A percentile compares a stretch with the other conserved stretches of the same genome.
phyloP scores from a whole-genome alignment of 2,329 filamentous ascomycete genomes.

The Epichloe sylvatica region DNA sequence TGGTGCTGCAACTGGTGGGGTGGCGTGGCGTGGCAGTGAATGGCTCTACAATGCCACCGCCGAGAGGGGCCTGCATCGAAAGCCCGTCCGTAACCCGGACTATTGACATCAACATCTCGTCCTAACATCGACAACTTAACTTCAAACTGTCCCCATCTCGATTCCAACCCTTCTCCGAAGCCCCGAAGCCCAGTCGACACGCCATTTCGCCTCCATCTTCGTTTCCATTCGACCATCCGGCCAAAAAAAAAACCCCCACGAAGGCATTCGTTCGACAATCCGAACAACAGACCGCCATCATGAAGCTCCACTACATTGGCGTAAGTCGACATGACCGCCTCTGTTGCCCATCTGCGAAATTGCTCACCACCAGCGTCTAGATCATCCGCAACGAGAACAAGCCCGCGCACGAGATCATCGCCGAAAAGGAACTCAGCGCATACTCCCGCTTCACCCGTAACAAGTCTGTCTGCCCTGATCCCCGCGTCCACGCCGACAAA shows the following conservation, averaged over 20 bases:
- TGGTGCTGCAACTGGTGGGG: neutral
- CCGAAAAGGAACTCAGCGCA: slow-evolving; percentile 62
- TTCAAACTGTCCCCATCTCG: no score
- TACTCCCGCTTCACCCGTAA: slow-evolving; percentile 69
- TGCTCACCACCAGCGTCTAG: slow-evolving; percentile 29
- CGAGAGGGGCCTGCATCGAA: no score
- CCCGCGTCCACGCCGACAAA: neutral
- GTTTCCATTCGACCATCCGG: neutral
- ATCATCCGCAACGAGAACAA: slow-evolving; percentile 68
- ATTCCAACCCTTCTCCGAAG: no score
- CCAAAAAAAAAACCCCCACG: neutral
- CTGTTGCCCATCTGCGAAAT: slow-evolving; percentile 5
- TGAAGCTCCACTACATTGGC: slow-evolving; percentile 83
- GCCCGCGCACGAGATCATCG: slow-evolving; percentile 62
- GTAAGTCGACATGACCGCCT: slow-evolving; percentile 36
- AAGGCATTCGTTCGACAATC: neutral
- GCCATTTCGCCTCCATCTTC: no score
- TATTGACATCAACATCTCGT: no score
- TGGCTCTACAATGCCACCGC: no score
- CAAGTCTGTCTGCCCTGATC: slow-evolving; percentile 34
- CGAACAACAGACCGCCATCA: slow-evolving; percentile 27
- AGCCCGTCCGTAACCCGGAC: no score
- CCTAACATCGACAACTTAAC: no score
- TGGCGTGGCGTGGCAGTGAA: no score
- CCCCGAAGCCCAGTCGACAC: no score